These are phyloP conservation scores for Schizonepeta tenuifolia DNA, from an alignment of 257 asterid species.

Conservation along the genomic window DNA sequence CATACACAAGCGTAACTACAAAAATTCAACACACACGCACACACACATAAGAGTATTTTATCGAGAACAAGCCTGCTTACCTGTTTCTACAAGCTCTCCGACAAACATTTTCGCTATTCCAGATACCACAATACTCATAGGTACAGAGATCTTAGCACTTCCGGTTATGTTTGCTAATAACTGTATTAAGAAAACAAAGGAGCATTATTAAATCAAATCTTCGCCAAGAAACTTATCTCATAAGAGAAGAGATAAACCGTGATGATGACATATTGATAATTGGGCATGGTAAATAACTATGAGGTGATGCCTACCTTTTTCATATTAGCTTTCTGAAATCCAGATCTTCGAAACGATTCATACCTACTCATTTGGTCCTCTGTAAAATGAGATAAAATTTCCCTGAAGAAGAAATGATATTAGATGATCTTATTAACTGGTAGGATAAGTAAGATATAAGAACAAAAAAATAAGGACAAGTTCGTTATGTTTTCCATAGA, in stretches of 20 bases:
- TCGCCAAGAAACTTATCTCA: neutral
- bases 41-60: neutral
- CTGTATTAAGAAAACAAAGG: constrained; percentile 41
- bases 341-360: constrained; percentile 87
- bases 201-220: constrained; percentile 18
- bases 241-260: constrained; percentile 5
- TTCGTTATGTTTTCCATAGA: too few relatives aligned
- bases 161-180: constrained; percentile 74
- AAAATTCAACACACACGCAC: neutral
- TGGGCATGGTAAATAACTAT: constrained; percentile 13
- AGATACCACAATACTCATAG: constrained; percentile 82
- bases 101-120: constrained; percentile 94
- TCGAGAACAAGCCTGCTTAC: constrained; percentile 29
- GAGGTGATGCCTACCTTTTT: constrained; percentile 60
- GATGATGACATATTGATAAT: constrained; percentile 19
- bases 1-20: neutral
- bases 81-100: constrained; percentile 85
- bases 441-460: too few relatives aligned
- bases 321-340: constrained; percentile 88
- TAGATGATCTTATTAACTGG: constrained; percentile 26
- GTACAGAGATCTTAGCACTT: constrained; percentile 74
- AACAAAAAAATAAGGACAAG: too few relatives aligned
- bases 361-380: constrained; percentile 91
- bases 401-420: constrained; percentile 46
- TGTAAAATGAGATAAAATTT: constrained; percentile 75